Base-by-base conservation (phyloP, 2,329 filamentous ascomycete species). In the Talaromyces pinophilus region DNA sequence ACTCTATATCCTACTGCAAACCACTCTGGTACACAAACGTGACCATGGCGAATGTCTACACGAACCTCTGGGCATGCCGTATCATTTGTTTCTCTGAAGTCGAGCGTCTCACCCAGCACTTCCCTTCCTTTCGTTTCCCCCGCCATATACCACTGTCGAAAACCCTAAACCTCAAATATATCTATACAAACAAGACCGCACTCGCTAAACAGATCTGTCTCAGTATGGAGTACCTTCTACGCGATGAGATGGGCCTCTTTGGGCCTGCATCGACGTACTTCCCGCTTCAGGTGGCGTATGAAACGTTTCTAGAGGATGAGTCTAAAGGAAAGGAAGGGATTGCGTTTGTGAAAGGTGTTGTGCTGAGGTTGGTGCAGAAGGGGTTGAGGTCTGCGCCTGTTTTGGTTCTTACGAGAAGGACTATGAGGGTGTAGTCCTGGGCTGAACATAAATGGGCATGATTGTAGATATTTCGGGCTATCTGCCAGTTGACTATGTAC, bases 181-280 rank as follows among this genome's bases (percentile, higher is more conserved):
- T 46, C 22, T 13, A n/a, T 1, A 22, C 22, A 44, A 19, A 60
- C 40, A 46, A 60, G 28, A 7, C 15, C 22, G 62, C 63, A 13
- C 63, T 77, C 1, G 73, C 73, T 0, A 66, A 61, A 0, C 72
- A 71, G 66, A 76, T 78, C 15, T 75, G 75, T 48, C 69, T 72
- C 30, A 79, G 78, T 48, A 76, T 77, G 52, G 72, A 76, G 6
- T 82, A 80, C 65, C 64, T 81, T 7, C 67, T 79, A 17, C 76
- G 76, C 64, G 77, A 79, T 19, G 73, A 78, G 22, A 78, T 81
- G 76, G 77, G 74, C 19, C 68, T 82, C 0, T 81, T 75, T 64
- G 80, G 80, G 0, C 75, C 75, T 3, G 76, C 76, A 0, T 80
- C 80, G 0, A 70, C 75, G 0, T 62, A 72, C 0, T 73, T 80